A percentile compares a stretch with the other conserved stretches of the same genome.
These are phyloP conservation scores for Coemansia sp. DNA, from an alignment of 192 early-diverging fungal genomes.

Conservation along the genomic window DNA sequence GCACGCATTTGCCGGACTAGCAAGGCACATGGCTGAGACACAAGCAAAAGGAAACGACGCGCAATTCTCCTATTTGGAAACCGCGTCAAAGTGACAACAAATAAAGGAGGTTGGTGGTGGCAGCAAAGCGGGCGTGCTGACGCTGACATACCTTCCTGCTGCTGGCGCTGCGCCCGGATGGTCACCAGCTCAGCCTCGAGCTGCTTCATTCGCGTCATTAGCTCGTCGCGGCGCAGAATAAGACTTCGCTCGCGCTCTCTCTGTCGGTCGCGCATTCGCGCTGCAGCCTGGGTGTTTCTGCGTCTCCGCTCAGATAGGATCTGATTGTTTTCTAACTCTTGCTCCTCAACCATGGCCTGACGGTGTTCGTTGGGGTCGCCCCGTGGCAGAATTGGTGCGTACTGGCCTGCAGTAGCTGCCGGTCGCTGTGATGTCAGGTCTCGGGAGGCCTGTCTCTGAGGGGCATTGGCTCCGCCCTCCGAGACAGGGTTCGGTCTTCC, in stretches of 20 bases:
- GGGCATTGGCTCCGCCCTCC: not conserved
- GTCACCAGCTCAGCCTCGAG: conserved; percentile 37
- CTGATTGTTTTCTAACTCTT: conserved; percentile 34
- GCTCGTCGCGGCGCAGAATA: conserved; percentile 25
- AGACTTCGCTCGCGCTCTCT: conserved; percentile 38
- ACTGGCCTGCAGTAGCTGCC: not conserved
- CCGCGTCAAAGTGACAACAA: not conserved
- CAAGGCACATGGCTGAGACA: conserved; percentile 5
- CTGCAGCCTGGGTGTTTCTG: conserved; percentile 45
- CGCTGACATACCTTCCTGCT: conserved; percentile 36
- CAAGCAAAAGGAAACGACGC: not conserved
- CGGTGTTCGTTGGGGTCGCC: conserved; percentile 51
- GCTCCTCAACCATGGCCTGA: conserved; percentile 49
- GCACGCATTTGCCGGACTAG: not conserved
- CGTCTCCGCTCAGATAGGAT: conserved; percentile 25
- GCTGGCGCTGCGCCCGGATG: conserved; percentile 32
- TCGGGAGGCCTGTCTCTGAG: not conserved
- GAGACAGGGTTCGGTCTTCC: not conserved
- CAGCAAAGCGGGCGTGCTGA: not conserved
- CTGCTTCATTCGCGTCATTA: conserved; percentile 25
- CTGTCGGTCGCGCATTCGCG: conserved; percentile 54
- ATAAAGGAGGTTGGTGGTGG: not conserved
- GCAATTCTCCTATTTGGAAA: conserved; percentile 10
- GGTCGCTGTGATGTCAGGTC: conserved; percentile 4
- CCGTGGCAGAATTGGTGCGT: conserved; percentile 45